A percentile compares a stretch with the other conserved stretches of the same genome.
Evolutionary conservation across 805 yeast species (phyloP).

Genomic region (Yarrowia hollandica): DNA sequence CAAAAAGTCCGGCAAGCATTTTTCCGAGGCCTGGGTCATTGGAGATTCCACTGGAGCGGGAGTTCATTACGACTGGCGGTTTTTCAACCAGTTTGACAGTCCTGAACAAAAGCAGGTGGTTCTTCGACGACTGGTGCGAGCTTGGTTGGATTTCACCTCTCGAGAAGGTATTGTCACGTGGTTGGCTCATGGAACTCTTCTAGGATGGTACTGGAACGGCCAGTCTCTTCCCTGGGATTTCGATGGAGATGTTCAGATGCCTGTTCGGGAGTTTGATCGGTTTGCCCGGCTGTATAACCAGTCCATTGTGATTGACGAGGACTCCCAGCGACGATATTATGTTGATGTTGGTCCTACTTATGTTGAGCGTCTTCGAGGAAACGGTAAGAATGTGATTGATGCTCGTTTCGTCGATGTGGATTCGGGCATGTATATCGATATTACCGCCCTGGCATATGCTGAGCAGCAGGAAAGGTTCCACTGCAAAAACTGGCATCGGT

Average conservation of each 20-base stretch:
- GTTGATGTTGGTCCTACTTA: conserved; percentile 53
- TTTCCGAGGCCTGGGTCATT: conserved; percentile 17
- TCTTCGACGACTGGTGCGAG: conserved; percentile 49
- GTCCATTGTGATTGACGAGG: conserved; percentile 48
- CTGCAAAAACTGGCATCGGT: conserved; percentile 61
- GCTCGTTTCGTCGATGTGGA: conserved; percentile 61
- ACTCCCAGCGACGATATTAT: conserved; percentile 30
- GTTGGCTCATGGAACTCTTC: conserved; percentile 52
- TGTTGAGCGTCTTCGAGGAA: conserved; percentile 50
- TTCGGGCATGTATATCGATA: conserved; percentile 60
- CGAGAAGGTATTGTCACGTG: conserved; percentile 49
- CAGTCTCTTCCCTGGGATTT: conserved; percentile 55
- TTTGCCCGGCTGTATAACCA: conserved; percentile 51
- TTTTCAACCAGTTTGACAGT: conserved; percentile 51
- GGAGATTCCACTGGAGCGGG: not conserved
- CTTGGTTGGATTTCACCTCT: conserved; percentile 49
- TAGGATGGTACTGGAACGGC: conserved; percentile 55
- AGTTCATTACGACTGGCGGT: conserved; percentile 63
- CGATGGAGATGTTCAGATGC: conserved; percentile 53
- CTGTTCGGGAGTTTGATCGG: conserved; percentile 50
- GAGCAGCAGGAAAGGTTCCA: conserved; percentile 37
- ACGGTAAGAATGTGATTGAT: conserved; percentile 53
- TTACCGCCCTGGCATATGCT: conserved; percentile 50
- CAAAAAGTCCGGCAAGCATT: conserved; percentile 12
- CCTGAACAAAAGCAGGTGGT: conserved; percentile 47